phyloP scores from a whole-genome alignment of 352 stramenopile genomes.

The Phytopythium cucurbitacearum region DNA sequence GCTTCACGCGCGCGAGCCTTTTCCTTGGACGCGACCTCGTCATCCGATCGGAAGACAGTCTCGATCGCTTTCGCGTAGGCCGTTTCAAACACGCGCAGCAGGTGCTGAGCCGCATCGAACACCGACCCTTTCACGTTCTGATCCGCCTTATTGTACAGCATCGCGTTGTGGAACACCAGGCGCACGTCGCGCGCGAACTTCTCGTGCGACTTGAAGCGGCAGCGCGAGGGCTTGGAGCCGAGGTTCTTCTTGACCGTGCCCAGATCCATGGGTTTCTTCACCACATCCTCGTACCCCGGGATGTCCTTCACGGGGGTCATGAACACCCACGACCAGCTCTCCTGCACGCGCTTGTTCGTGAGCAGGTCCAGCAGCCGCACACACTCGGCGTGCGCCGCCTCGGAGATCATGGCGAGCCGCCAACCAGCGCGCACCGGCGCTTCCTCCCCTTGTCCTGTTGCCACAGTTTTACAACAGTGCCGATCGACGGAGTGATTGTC shows the following conservation, averaged over 20 bases:
- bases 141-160: constrained; percentile 77
- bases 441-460: neutral
- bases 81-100: constrained; percentile 80
- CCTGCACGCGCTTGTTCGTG: constrained; percentile 75
- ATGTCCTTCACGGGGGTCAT: constrained; percentile 68
- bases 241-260: constrained; percentile 74
- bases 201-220: constrained; percentile 80
- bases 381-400: constrained; percentile 69
- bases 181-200: constrained; percentile 81
- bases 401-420: constrained; percentile 58
- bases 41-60: constrained; percentile 42
- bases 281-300: constrained; percentile 62
- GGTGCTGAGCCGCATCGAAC: constrained; percentile 71
- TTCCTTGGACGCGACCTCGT: constrained; percentile 21
- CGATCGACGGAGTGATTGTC: constrained; percentile 1
- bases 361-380: constrained; percentile 76
- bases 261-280: constrained; percentile 84
- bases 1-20: constrained; percentile 15
- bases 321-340: constrained; percentile 87
- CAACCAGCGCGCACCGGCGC: neutral
- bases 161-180: constrained; percentile 79
- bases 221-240: constrained; percentile 73
- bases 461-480: neutral
- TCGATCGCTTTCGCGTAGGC: constrained; percentile 74
- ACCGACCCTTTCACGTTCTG: constrained; percentile 74